Evolutionary conservation across 345 rosid species (phyloP), one percentile per base, ranked within the genome.

Genomic region (Aurinia saxatilis): DNA sequence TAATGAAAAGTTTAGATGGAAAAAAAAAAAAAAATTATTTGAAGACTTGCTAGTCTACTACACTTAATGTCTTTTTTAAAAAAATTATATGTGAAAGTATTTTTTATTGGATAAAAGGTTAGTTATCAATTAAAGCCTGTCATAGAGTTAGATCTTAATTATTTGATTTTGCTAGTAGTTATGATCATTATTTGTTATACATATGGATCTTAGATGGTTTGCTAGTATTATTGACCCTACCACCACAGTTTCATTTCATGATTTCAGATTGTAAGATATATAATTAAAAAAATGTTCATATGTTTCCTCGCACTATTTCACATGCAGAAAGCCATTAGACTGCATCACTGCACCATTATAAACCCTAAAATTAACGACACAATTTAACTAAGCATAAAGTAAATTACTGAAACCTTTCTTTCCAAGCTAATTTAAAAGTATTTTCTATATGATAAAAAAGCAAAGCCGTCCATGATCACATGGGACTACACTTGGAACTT

Each of bases 401-500:
- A 59, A 50, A 15, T 10, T 15, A 35, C 8, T 40, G 18, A 25
- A 35, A 39, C 34, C 7, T 15, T 41, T 59, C 10, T 42, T 50
- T 51, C 7, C 21, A 14, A 40, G 15, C 34, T 13, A 10, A n/a
- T 45, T 10, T 25, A 10, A 27, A 6, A 23, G 3, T 16, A 8
- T 33, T 51, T 2, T 9, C 2, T n/a, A 10, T 10, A 6, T 35
- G 17, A 46, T 18, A 10, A 30, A 46, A 64, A 48, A 33, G 45
- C 29, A 53, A 44, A 55, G 60, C 65, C 51, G 65, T 57, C 58
- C 64, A 63, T 47, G 53, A 40, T 49, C 74, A 70, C 74, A 70
- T 70, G 70, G 65, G 65, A 4, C 42, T 29, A 49, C 65, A 63
- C 69, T 70, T 40, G 65, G 65, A 70, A 70, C 59, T 49, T 70